Evolutionary conservation across 768 basidiomycete genomes (phyloP).

Genomic region (Suillus tomentosus): DNA sequence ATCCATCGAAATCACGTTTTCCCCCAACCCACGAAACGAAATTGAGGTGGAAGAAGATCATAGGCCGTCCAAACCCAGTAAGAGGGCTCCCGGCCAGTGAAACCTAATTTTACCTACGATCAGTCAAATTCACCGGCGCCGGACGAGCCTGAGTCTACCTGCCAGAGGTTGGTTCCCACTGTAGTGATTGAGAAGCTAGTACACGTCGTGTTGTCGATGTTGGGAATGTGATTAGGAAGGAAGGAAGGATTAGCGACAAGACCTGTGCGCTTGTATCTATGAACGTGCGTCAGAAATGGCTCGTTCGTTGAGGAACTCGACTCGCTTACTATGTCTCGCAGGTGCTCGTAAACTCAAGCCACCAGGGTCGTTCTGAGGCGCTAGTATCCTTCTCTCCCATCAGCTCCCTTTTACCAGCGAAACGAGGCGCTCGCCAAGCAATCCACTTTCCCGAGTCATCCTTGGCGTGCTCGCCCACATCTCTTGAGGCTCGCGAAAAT

Average conservation of each 20-base stretch:
- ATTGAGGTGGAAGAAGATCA: conserved; percentile 48
- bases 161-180: no score
- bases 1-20: conserved; percentile 85
- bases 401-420: not conserved
- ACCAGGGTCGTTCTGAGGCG: conserved; percentile 47
- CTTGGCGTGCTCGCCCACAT: conserved; percentile 40
- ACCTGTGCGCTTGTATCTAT: conserved; percentile 38
- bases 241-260: conserved; percentile 29
- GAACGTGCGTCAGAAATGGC: conserved; percentile 21
- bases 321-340: conserved; percentile 57
- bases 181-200: no score
- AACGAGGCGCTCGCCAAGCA: conserved; percentile 44
- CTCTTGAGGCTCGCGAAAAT: no score
- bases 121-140: no score
- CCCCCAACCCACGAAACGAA: conserved; percentile 64
- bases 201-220: no score
- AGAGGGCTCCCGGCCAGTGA: conserved; percentile 47
- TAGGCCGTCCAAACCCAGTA: conserved; percentile 53
- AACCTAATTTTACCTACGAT: conserved; percentile 26
- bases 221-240: no score
- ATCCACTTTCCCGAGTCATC: conserved; percentile 41
- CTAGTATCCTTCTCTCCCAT: conserved; percentile 51
- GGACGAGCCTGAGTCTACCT: no score
- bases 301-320: conserved; percentile 7
- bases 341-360: conserved; percentile 55